A percentile compares a stretch with the other conserved stretches of the same genome.
phyloP scores from a whole-genome alignment of 176 grass and related monocot species.

The Secale cereale region DNA sequence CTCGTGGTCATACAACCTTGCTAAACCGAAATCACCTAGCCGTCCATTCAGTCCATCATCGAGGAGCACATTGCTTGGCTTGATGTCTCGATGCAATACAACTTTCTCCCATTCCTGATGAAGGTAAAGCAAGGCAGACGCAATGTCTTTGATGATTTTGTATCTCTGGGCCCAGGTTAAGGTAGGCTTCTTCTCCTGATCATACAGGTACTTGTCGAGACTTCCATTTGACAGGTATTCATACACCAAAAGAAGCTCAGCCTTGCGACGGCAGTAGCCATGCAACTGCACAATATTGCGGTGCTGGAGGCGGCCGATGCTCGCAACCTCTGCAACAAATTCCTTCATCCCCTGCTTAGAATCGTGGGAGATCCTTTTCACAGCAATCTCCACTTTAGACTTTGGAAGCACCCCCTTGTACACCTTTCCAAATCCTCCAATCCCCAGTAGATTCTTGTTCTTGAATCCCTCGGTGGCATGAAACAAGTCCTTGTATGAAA shows the following conservation, averaged over 20 bases:
- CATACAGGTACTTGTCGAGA: conserved; percentile 23
- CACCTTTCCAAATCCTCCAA: conserved; percentile 5
- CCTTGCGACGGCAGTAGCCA: background rate
- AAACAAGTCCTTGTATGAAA: conserved; percentile 7
- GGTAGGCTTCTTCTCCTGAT: background rate
- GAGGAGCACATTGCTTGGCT: conserved; percentile 18
- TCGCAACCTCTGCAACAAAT: background rate
- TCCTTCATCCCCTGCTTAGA: background rate
- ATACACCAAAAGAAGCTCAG: conserved; percentile 7
- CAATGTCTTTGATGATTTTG: background rate
- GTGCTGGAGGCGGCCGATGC: background rate
- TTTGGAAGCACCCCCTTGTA: background rate
- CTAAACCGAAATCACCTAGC: background rate
- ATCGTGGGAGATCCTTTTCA: conserved; percentile 2
- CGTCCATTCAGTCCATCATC: background rate
- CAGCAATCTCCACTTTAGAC: background rate
- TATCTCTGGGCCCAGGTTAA: background rate
- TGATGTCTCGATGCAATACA: conserved; percentile 1
- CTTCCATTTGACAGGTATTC: background rate
- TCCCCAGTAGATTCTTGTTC: background rate
- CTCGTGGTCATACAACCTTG: conserved; percentile 6
- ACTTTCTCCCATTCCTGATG: conserved; percentile 17
- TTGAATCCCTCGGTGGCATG: background rate
- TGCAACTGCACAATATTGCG: background rate
- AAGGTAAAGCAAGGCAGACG: conserved; percentile 3